Conservation (phyloP, 768 basidiomycete genomes). For the Tricholoma sp. region DNA sequence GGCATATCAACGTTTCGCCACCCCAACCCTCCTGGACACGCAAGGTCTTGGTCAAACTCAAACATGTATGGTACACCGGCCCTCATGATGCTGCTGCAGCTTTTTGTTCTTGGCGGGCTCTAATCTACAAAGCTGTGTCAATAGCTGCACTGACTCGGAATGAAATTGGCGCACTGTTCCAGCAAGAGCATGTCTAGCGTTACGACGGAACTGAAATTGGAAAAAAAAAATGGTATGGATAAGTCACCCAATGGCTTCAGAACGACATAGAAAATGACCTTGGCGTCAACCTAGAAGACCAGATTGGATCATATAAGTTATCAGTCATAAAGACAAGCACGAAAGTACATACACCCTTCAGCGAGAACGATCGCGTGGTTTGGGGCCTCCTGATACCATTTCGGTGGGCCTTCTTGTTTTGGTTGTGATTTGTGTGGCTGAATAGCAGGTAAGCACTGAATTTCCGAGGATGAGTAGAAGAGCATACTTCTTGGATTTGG, state of each 20-base stretch:
- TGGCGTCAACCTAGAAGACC: constrained; percentile 63
- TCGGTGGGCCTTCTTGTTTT: constrained; percentile 93
- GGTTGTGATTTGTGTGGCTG: constrained; percentile 94
- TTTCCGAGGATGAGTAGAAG: background rate
- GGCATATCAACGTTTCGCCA: constrained; percentile 8
- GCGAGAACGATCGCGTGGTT: constrained; percentile 66
- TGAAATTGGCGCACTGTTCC: constrained; percentile 59
- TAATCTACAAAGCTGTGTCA: constrained; percentile 40
- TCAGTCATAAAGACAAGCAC: background rate
- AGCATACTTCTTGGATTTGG: constrained; percentile 96
- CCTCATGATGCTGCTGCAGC: constrained; percentile 33
- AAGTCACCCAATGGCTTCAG: background rate
- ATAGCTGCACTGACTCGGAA: background rate
- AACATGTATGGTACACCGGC: constrained; percentile 6
- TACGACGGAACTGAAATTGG: constrained; percentile 72
- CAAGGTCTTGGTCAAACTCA: constrained; percentile 7
- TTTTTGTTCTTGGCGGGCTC: constrained; percentile 61
- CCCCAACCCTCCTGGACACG: constrained; percentile 4
- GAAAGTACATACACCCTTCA: constrained; percentile 79
- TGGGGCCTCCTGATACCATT: constrained; percentile 92
- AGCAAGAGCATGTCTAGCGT: constrained; percentile 63
- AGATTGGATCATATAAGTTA: constrained; percentile 4
- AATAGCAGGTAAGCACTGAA: background rate
- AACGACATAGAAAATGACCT: constrained; percentile 38
- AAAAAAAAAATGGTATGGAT: constrained; percentile 1